Conservation (phyloP, 805 yeast genomes). For the Saturnispora sanitii region DNA sequence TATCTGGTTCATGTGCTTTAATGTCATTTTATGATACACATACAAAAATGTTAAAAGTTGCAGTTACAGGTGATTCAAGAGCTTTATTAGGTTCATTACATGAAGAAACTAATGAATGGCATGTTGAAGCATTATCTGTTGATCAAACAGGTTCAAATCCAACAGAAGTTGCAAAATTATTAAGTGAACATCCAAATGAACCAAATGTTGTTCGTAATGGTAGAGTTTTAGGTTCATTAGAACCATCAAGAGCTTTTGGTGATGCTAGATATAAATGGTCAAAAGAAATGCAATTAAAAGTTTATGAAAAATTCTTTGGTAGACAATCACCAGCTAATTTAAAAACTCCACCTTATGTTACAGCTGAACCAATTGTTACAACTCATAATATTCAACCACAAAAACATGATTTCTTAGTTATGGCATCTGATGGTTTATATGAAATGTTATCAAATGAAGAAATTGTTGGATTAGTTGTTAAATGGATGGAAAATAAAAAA, state of each 20-base stretch:
- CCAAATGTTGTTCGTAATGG: conserved; percentile 77
- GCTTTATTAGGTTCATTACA: conserved; percentile 74
- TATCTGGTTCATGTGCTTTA: conserved; percentile 91
- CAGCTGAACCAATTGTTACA: conserved; percentile 90
- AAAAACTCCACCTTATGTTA: conserved; percentile 91
- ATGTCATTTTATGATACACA: conserved; percentile 78
- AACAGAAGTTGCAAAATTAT: conserved; percentile 73
- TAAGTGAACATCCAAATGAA: conserved; percentile 86
- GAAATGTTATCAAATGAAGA: conserved; percentile 90
- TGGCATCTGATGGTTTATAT: conserved; percentile 91
- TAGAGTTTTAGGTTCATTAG: conserved; percentile 83
- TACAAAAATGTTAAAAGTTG: conserved; percentile 65
- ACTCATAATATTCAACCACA: conserved; percentile 64
- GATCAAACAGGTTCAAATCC: conserved; percentile 95
- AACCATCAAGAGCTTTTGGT: conserved; percentile 95
- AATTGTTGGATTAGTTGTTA: conserved; percentile 82
- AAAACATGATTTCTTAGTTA: conserved; percentile 74
- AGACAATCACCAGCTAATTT: conserved; percentile 63
- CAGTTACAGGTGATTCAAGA: conserved; percentile 94
- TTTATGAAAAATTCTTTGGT: conserved; percentile 73
- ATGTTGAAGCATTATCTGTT: conserved; percentile 72
- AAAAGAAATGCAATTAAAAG: conserved; percentile 56
- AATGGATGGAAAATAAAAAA: conserved; percentile 78
- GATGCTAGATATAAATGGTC: conserved; percentile 91
- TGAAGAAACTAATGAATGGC: conserved; percentile 59